Base-by-base conservation (phyloP, 148 eudicot species). In the Chenopodium berlandieri region DNA sequence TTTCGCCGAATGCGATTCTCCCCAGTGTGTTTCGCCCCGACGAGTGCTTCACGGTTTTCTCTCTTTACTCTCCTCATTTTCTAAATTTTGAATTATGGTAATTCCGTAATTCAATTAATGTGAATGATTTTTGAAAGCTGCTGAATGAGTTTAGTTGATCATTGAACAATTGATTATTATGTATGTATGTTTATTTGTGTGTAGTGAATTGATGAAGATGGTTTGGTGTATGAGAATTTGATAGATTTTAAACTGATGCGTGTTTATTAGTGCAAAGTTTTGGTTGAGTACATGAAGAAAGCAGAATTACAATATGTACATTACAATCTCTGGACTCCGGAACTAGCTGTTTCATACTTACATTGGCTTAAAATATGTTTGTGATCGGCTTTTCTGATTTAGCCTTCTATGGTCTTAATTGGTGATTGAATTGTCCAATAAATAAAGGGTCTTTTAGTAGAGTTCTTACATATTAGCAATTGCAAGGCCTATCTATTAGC, bases 21-120 rank as follows among this genome's bases (percentile, higher is more conserved):
- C 97, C 99, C 0, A 89, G 91, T 34, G 92, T 88, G 27, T 88
- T 92, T 78, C 85, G 88, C 69, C 94, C 99, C 1, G 99, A 95
- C 50, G 99, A 95, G 73, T 93, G 88, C 80, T 86, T 91, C 79
- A 88, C 90, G 92, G 99, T 95, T 83, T 6, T 73, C 77, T 85
- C 30, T 65, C 34, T 50, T 10, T 40, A 40, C 44, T 75, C 25
- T 46, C 11, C 8, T n/a, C 40, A n/a, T 23, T 56, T 40, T 8
- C 23, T 9, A 12, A 32, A 22, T 54, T n/a, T 66, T 82, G 20
- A 25, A 16, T 22, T 17, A n/a, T 22, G 8, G 44, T 40, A 40
- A 34, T 34, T 56, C 66, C 30, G 40, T 4, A 54, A 75, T 79
- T 79, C 66, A 14, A 52, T 50, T 30, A 22, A 4, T 74, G 22